A percentile compares a stretch with the other conserved stretches of the same genome.
Conservation (phyloP, 2,329 filamentous ascomycete genomes). For the Alternaria brassicae region DNA sequence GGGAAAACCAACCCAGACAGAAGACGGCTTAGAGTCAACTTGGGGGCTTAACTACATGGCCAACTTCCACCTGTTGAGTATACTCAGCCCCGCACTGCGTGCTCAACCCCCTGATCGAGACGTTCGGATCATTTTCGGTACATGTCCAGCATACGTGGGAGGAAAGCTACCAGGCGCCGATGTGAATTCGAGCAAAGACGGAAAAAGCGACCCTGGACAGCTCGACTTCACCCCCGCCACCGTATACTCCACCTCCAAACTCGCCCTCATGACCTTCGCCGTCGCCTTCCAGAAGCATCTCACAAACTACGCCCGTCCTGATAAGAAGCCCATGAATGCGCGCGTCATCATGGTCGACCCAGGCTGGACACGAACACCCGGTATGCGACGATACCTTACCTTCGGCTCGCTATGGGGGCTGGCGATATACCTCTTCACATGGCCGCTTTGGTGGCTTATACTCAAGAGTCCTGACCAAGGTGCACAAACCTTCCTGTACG, state of each 20-base stretch:
- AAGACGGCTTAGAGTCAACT: constrained; percentile 83
- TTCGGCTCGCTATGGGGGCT: constrained; percentile 84
- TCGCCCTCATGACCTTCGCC: constrained; percentile 89
- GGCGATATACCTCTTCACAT: constrained; percentile 75
- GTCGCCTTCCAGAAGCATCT: constrained; percentile 92
- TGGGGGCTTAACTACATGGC: constrained; percentile 96
- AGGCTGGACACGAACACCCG: constrained; percentile 82
- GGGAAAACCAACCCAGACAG: constrained; percentile 65
- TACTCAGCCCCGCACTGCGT: constrained; percentile 86
- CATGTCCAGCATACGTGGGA: constrained; percentile 86
- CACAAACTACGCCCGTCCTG: constrained; percentile 81
- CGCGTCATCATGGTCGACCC: constrained; percentile 89
- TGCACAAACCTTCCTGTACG: constrained; percentile 84
- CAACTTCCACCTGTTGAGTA: constrained; percentile 93
- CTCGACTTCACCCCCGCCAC: constrained; percentile 53
- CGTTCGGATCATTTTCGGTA: constrained; percentile 84
- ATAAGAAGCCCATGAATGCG: constrained; percentile 80
- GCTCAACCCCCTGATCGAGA: constrained; percentile 94
- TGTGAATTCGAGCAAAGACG: constrained; percentile 64
- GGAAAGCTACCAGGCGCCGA: constrained; percentile 69
- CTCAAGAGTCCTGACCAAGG: constrained; percentile 85
- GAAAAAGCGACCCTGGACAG: constrained; percentile 26
- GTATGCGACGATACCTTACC: constrained; percentile 85
- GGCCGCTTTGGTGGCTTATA: constrained; percentile 83
- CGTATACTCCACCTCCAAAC: constrained; percentile 59